Evolutionary conservation across 2,329 filamentous ascomycete species (phyloP).

Genomic region (Penicillium olsonii): DNA sequence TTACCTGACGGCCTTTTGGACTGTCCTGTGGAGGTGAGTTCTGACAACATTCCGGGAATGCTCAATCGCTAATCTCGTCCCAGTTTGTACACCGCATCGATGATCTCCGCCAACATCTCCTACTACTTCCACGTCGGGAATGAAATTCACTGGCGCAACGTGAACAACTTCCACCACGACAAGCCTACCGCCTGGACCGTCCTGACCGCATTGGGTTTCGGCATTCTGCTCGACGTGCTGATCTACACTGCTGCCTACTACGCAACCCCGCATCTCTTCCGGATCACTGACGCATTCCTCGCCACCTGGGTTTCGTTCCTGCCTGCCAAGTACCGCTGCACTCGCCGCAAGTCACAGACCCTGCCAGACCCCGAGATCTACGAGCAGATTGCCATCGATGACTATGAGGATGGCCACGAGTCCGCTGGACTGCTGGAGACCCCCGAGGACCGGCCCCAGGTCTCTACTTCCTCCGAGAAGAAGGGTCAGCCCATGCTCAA

Average conservation of each 20-base stretch:
- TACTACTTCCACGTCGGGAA: conserved; percentile 20
- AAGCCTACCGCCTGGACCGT: conserved; percentile 12
- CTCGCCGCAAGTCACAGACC: neutral
- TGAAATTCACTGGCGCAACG: conserved; percentile 28
- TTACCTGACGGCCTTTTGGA: conserved; percentile 7
- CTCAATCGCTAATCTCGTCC: conserved; percentile 1
- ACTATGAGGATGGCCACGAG: conserved; percentile 17
- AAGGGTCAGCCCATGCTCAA: conserved; percentile 1
- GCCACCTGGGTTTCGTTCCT: conserved; percentile 11
- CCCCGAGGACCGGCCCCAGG: neutral
- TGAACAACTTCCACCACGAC: conserved; percentile 12
- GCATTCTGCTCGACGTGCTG: conserved; percentile 12
- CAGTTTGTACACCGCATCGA: conserved; percentile 16
- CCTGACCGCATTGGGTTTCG: conserved; percentile 15
- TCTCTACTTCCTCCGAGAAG: neutral
- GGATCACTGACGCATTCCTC: conserved; percentile 8
- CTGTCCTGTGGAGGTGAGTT: conserved; percentile 9
- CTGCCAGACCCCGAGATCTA: conserved; percentile 19
- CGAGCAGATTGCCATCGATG: conserved; percentile 19
- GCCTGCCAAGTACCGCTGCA: conserved; percentile 1
- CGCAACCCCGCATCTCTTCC: conserved; percentile 15
- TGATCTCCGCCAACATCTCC: conserved; percentile 23
- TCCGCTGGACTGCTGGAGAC: conserved; percentile 7
- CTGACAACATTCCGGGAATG: neutral
- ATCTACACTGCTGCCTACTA: conserved; percentile 14